Evolutionary conservation across 2,329 filamentous ascomycete genomes (phyloP).

Genomic region (Periconia digitata): DNA sequence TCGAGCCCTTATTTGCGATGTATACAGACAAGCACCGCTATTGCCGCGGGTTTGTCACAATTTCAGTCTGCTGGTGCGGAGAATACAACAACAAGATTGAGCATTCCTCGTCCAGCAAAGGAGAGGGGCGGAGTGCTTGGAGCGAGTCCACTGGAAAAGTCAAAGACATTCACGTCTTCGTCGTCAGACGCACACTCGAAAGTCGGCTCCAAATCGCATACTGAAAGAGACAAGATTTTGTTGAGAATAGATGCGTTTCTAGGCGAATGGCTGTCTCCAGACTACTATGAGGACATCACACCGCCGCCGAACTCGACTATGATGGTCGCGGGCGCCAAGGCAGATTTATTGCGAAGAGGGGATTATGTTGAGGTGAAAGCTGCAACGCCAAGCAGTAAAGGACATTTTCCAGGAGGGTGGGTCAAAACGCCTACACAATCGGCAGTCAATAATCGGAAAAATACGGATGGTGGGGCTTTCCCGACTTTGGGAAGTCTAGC

Average conservation of each 20-base stretch:
- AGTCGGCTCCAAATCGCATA: constrained; percentile 32
- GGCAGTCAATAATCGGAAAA: constrained; percentile 13
- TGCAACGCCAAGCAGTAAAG: constrained; percentile 43
- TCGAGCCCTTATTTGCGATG: constrained; percentile 93
- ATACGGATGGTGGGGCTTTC: constrained; percentile 22
- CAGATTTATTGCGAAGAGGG: constrained; percentile 76
- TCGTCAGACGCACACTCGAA: constrained; percentile 42
- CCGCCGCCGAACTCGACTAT: constrained; percentile 82
- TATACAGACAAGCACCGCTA: constrained; percentile 86
- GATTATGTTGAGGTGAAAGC: constrained; percentile 59
- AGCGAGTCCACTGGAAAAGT: constrained; percentile 16
- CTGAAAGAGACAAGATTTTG: constrained; percentile 38
- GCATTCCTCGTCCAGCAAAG: constrained; percentile 20
- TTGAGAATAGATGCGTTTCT: constrained; percentile 89
- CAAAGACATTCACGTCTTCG: constrained; percentile 16
- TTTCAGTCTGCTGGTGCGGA: constrained; percentile 45
- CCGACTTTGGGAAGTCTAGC: constrained; percentile 39
- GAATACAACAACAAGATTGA: constrained; percentile 21
- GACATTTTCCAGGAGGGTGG: constrained; percentile 61
- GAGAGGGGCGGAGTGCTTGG: constrained; percentile 13
- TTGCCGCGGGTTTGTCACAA: constrained; percentile 80
- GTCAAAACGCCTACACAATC: constrained; percentile 39
- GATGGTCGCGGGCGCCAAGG: constrained; percentile 88
- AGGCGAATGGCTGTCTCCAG: constrained; percentile 91
- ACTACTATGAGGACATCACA: constrained; percentile 91